Percentiles rank a stretch among this genome's conserved stretches.
These are phyloP conservation scores for Acanthamoeba castellanii DNA, from an alignment of 208 protist genomes.

Conservation along the genomic window DNA sequence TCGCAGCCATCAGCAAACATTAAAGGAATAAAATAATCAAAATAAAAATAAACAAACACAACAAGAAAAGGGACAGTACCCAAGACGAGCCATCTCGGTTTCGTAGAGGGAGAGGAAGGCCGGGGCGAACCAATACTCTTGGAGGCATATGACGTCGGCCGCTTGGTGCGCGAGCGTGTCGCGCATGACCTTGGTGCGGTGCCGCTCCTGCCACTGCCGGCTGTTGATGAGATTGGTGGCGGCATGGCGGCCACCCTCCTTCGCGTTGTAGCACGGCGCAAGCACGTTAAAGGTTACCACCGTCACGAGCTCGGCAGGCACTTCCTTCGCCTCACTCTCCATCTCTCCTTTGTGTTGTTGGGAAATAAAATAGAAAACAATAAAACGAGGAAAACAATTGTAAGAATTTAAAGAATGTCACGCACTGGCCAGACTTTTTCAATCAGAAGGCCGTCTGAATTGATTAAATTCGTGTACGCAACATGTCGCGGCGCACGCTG, in stretches of 20 bases:
- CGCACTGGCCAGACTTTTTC: background rate
- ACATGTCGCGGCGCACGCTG: constrained; percentile 42
- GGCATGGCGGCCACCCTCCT: constrained; percentile 8
- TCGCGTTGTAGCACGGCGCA: constrained; percentile 43
- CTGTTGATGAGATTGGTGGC: background rate
- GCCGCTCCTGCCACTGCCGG: constrained; percentile 31
- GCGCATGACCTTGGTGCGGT: background rate
- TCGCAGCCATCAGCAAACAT: background rate
- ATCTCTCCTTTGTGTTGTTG: background rate
- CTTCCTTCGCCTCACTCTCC: background rate
- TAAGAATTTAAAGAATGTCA: background rate
- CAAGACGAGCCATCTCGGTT: constrained; percentile 46
- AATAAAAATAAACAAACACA: background rate
- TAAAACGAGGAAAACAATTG: no score
- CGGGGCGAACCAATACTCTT: constrained; percentile 65
- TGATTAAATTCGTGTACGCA: background rate
- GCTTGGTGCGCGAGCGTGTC: background rate
- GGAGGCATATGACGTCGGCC: constrained; percentile 48
- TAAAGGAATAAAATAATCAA: background rate
- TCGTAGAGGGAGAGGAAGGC: constrained; percentile 57
- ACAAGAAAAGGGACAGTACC: background rate
- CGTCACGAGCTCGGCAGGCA: background rate
- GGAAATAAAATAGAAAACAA: background rate
- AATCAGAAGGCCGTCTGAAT: background rate
- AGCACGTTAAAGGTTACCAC: constrained; percentile 72